Conservation (phyloP, 2,329 filamentous ascomycete species). For the Myriosclerotinia duriaeana region DNA sequence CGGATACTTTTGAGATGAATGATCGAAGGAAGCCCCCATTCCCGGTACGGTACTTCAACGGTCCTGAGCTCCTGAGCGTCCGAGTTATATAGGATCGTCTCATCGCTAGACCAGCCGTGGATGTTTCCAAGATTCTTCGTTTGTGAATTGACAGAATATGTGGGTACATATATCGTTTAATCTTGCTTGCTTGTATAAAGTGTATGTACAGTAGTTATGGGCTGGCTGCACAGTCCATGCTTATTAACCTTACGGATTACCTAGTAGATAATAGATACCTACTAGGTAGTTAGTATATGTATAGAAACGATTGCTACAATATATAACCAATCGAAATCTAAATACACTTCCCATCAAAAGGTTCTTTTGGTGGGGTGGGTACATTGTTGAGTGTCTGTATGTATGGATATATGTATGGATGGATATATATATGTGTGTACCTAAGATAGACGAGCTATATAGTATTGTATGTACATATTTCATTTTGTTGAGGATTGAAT, state of each 20-base stretch:
- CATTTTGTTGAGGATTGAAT: neutral
- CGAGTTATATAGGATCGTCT: constrained; percentile 20
- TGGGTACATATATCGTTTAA: constrained; percentile 22
- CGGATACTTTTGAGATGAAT: constrained; percentile 17
- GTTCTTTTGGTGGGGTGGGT: neutral
- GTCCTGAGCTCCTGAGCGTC: neutral
- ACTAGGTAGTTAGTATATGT: neutral
- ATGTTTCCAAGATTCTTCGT: constrained; percentile 21
- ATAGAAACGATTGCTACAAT: constrained; percentile 10
- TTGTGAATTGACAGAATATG: constrained; percentile 23
- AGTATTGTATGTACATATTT: neutral
- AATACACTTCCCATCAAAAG: neutral
- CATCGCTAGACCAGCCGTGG: constrained; percentile 10
- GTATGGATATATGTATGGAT: no score
- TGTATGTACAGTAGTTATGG: neutral
- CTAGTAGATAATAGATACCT: neutral
- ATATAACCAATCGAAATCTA: constrained; percentile 7
- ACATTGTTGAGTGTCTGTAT: neutral
- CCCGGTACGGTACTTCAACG: constrained; percentile 8
- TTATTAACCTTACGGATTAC: neutral
- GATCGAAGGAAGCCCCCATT: constrained; percentile 11
- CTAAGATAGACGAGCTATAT: neutral
- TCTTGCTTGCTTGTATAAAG: neutral
- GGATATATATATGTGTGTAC: neutral
- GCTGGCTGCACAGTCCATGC: constrained; percentile 16